Conservation (phyloP, 2,329 filamentous ascomycete species). For the Rhytidhysteron rufulum region DNA sequence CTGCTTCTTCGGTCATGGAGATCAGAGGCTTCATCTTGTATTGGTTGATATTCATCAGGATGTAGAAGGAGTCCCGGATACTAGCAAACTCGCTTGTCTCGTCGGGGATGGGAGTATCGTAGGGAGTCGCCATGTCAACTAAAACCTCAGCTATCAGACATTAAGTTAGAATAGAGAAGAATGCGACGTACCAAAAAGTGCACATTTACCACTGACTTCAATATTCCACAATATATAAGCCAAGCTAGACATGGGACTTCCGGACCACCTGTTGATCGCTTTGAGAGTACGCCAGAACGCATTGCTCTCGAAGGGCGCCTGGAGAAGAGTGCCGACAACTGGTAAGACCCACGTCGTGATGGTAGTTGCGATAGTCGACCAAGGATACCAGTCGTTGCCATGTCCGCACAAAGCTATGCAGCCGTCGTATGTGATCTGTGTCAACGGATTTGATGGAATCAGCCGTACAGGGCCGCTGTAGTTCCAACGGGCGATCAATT, state of each 20-base stretch:
- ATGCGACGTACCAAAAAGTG: slow-evolving; percentile 23
- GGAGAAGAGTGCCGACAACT: slow-evolving; percentile 35
- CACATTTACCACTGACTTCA: slow-evolving; percentile 36
- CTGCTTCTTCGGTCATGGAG: slow-evolving; percentile 28
- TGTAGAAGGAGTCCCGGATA: slow-evolving; percentile 43
- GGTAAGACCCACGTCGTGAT: slow-evolving; percentile 42
- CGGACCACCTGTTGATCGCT: slow-evolving; percentile 35
- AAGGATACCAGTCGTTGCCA: slow-evolving; percentile 29
- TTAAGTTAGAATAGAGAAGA: neutral
- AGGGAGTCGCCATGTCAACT: slow-evolving; percentile 37
- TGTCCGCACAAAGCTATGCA: slow-evolving; percentile 32
- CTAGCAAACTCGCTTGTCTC: slow-evolving; percentile 31
- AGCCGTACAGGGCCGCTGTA: slow-evolving; percentile 16
- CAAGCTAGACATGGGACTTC: slow-evolving; percentile 34
- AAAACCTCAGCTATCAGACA: neutral
- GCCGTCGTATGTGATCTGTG: slow-evolving; percentile 29
- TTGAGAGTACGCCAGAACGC: slow-evolving; percentile 31
- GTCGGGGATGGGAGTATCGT: slow-evolving; percentile 19
- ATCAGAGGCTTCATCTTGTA: slow-evolving; percentile 34
- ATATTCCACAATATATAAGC: slow-evolving; percentile 41
- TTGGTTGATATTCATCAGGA: slow-evolving; percentile 45
- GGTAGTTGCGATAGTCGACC: slow-evolving; percentile 26
- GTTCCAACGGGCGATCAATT: slow-evolving; percentile 11
- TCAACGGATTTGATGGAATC: slow-evolving; percentile 10
- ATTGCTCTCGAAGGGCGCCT: slow-evolving; percentile 42